Base-by-base conservation (phyloP, 768 basidiomycete genomes). In the Galerina sulciceps region DNA sequence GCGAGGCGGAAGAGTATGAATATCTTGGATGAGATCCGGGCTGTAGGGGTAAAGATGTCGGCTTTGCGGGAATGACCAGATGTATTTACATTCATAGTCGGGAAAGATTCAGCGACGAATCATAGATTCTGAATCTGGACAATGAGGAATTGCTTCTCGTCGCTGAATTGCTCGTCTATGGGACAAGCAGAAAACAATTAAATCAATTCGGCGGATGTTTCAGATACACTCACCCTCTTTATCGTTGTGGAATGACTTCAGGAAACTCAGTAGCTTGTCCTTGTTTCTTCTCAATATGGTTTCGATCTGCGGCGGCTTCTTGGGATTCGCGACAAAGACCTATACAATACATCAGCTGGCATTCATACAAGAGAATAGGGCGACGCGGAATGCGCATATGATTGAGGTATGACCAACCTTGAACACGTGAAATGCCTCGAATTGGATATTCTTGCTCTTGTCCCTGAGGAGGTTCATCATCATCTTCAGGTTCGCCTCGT, bases 381-480 rank as follows among this genome's bases (percentile, higher is more conserved):
- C 36, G 45, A 44, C 52, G 47, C n/a, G 41, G 17, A 15, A 43
- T 23, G 40, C 31, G 46, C 42, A 37, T 35, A 56, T 40, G 45
- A 43, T 3, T 4, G 49, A 22, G 23, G 26, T 14, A 45, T 26
- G 37, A 63, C 84, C n/a, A 53, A 94, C 96, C 86, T 99, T 99
- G 85, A 99, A 99, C 38, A 99, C 97, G 68, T 99, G 97, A 77
- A 99, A 99, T 2, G 97, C 96, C 73, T 99, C 97, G 57, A 99
- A 99, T 73, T 99, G 97, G 45, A 99, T 99, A 74, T 99, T 99
- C 82, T 94, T 93, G 84, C 96, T 98, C 85, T 96, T 97, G 73
- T 98, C 94, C 61, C 96, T 85, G 55, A 99, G 80, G 55, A 99
- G 83, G 74, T 99, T 99, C 97, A 99, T 99, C 94, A 99, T 97